Percentiles rank a stretch among this genome's conserved stretches.
These are phyloP conservation scores for Candida pseudoviswanathii DNA, from an alignment of 1,139 yeast species.

Conservation along the genomic window DNA sequence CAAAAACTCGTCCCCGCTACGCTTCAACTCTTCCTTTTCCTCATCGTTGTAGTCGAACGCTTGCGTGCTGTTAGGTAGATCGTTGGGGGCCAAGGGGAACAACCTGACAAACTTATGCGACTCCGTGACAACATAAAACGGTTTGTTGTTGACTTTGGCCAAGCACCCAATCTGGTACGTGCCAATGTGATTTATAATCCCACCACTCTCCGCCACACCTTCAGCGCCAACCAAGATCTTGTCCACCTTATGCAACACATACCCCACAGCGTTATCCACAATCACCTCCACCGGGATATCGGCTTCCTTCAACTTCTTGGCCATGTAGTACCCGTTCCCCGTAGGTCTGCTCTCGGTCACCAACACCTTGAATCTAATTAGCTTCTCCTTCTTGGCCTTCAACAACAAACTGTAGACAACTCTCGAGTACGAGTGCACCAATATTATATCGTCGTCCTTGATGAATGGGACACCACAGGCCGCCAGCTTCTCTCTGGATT, in stretches of 20 bases:
- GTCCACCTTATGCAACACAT: conserved; percentile 86
- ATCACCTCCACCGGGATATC: conserved; percentile 91
- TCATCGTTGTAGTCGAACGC: conserved; percentile 24
- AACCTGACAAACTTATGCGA: conserved; percentile 94
- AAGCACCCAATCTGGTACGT: conserved; percentile 93
- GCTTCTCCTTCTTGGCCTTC: conserved; percentile 69
- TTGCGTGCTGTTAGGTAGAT: conserved; percentile 63
- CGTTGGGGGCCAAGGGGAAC: conserved; percentile 93
- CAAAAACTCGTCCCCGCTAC: conserved; percentile 28
- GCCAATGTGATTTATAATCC: conserved; percentile 94
- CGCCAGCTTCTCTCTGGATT: conserved; percentile 85
- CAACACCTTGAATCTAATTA: conserved; percentile 83
- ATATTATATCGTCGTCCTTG: conserved; percentile 86
- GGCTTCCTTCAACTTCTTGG: conserved; percentile 62
- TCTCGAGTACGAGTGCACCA: conserved; percentile 92
- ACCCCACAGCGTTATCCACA: conserved; percentile 94
- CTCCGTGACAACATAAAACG: conserved; percentile 93
- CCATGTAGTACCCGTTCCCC: conserved; percentile 78
- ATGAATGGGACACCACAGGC: conserved; percentile 86
- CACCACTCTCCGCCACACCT: conserved; percentile 99
- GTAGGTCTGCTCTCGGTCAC: conserved; percentile 94
- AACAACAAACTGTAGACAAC: conserved; percentile 79
- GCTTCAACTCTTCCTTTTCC: conserved; percentile 10
- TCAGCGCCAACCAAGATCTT: conserved; percentile 97
- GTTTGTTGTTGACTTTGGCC: conserved; percentile 88